These are phyloP conservation scores for Alternaria infectoria DNA, from an alignment of 2,329 filamentous ascomycete species.

Conservation along the genomic window DNA sequence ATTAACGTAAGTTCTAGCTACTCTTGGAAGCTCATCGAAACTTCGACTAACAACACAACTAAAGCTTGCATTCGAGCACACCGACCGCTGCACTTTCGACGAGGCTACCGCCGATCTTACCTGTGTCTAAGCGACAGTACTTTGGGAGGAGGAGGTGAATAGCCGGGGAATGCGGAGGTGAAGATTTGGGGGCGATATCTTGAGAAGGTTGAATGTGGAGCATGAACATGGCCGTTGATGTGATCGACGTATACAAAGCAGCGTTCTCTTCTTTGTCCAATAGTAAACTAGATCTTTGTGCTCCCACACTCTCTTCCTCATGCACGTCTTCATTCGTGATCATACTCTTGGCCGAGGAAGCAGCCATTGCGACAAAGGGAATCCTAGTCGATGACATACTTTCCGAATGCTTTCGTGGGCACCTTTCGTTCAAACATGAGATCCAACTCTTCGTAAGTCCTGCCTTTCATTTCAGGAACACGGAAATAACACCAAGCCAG, in stretches of 20 bases:
- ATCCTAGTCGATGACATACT: background rate
- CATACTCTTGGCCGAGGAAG: background rate
- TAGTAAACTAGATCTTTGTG: background rate
- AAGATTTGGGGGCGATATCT: background rate
- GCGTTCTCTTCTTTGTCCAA: background rate
- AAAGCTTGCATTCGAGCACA: conserved; percentile 6
- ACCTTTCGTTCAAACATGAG: background rate
- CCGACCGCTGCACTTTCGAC: conserved; percentile 8
- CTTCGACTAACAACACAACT: background rate
- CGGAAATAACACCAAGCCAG: conserved; percentile 48
- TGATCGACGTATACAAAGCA: background rate
- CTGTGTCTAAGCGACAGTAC: background rate
- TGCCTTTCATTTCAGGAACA: conserved; percentile 50
- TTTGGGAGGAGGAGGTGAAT: background rate
- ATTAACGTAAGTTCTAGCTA: background rate
- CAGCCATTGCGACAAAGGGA: background rate
- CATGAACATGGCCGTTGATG: background rate
- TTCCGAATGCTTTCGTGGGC: background rate
- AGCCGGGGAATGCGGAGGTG: rapidly evolving
- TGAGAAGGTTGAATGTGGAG: background rate
- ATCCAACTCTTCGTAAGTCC: conserved; percentile 53
- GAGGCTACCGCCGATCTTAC: conserved; percentile 11
- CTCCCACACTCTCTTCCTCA: background rate
- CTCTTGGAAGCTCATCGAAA: background rate
- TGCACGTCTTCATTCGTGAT: background rate